phyloP scores from a whole-genome alignment of 306 rosid species.

The Luffa aegyptiaca region DNA sequence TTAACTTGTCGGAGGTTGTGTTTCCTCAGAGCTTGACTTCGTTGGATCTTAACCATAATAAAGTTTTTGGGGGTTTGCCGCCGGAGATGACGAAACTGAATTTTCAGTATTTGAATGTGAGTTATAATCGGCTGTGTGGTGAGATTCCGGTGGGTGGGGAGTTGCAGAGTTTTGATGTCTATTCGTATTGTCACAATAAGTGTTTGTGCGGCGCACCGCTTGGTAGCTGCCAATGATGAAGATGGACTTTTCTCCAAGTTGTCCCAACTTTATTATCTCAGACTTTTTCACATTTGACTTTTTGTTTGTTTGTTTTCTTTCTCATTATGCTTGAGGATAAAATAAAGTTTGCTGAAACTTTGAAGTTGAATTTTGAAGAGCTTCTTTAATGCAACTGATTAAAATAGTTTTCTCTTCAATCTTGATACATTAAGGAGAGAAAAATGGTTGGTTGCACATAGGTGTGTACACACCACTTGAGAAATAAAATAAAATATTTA shows the following conservation, averaged over 20 bases:
- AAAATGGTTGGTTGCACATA: too few species aligned
- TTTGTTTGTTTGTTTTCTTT: too few species aligned
- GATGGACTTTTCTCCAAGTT: not conserved
- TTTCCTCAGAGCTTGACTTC: slow-evolving; percentile 30
- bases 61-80: slow-evolving; percentile 38
- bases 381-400: too few species aligned
- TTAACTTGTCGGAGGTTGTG: slow-evolving; percentile 33
- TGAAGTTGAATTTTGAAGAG: too few species aligned
- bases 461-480: too few species aligned
- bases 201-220: slow-evolving; percentile 64
- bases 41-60: slow-evolving; percentile 52
- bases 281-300: too few species aligned
- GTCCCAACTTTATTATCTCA: not conserved
- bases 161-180: slow-evolving; percentile 38
- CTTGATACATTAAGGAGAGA: too few species aligned
- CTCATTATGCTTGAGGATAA: too few species aligned
- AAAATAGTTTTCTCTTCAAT: too few species aligned
- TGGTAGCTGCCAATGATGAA: slow-evolving; percentile 20
- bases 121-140: slow-evolving; percentile 61
- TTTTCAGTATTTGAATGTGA: slow-evolving; percentile 41
- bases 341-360: too few species aligned
- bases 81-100: slow-evolving; percentile 22
- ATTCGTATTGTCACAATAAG: slow-evolving; percentile 38
- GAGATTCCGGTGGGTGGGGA: slow-evolving; percentile 55
- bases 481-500: too few species aligned